Evolutionary conservation across 164 flowering plant species (phyloP), one percentile per base, ranked within the genome.

Genomic region (Vitis rotundifolia): DNA sequence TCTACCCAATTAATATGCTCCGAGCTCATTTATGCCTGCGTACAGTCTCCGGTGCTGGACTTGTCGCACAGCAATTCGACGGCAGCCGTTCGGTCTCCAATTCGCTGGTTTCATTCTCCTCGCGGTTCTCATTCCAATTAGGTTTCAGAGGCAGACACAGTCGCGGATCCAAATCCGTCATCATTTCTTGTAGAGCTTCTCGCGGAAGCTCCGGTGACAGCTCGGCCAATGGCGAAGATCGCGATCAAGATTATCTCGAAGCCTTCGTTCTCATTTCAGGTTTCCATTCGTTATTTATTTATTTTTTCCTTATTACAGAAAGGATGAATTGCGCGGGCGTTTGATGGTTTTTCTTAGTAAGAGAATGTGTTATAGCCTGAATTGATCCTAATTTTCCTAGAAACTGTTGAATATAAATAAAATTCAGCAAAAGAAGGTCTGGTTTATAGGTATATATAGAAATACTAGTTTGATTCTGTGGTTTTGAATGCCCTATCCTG

Each of bases 211-310:
- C 59, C 47, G 61, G 72, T 14, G 58, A 52, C 49, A 66, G 70
- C 71, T 79, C 82, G 44, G 61, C 57, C 63, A 31, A 16, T 48
- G 78, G 49, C 64, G 78, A 73, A 56, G 73, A 78, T 22, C 59
- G 14, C 69, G 73, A 71, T 18, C 75, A 64, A 26, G 83, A 85
- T 0, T 86, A 68, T 63, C 67, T 89, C 52, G 73, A 79, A 72
- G 91, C 93, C 22, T 77, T 81, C 13, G 69, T 89, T 66, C 83
- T 89, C 54, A 61, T 78, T 47, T 68, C 91, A 79, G 93, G 93
- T 89, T 48, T 22, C 71, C 31, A 3, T 63, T 59, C 64, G 26
- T 22, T 22, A 4, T 37, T 37, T 37, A 0, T 31, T 37, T 37
- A 0, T 37, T 37, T 37, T 37, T 37, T 37, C 0, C 5, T 37